Percentiles rank a stretch among this genome's conserved stretches.
phyloP scores from a whole-genome alignment of 1,139 yeast genomes.

The Zygosaccharomyces sapae region DNA sequence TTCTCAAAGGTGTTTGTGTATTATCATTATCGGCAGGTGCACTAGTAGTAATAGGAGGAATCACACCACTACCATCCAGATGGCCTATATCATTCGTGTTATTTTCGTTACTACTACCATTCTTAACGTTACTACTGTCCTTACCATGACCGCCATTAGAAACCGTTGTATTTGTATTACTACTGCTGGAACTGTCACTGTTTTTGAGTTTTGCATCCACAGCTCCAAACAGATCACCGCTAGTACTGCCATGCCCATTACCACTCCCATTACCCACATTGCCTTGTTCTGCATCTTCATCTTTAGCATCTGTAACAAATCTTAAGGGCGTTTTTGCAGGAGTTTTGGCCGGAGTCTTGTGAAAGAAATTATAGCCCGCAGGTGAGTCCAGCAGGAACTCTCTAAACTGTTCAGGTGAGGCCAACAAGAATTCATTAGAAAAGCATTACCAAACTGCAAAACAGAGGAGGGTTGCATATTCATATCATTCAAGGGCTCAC shows the following conservation, averaged over 20 bases:
- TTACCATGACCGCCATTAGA: neutral
- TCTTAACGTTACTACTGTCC: neutral
- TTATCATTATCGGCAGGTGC: conserved; percentile 5
- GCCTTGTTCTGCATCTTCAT: neutral
- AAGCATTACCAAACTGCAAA: conserved; percentile 26
- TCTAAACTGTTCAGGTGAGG: conserved; percentile 35
- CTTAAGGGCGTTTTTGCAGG: conserved; percentile 30
- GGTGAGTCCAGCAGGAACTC: conserved; percentile 37
- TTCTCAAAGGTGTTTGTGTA: conserved; percentile 30
- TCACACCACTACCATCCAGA: conserved; percentile 1
- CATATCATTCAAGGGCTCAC: conserved; percentile 28
- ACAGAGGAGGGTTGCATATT: conserved; percentile 34
- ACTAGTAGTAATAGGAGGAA: conserved; percentile 3
- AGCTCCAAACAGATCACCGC: conserved; percentile 12
- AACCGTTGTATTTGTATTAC: conserved; percentile 8
- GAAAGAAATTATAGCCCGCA: conserved; percentile 31
- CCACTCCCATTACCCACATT: too few species aligned
- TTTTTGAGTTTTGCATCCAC: conserved; percentile 2
- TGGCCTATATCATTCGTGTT: neutral
- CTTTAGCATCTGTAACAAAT: conserved; percentile 22
- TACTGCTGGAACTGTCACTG: conserved; percentile 10
- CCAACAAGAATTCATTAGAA: conserved; percentile 31
- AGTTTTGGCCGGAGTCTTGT: conserved; percentile 31
- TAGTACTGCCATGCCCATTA: conserved; percentile 1
- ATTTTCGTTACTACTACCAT: conserved; percentile 1